A percentile compares a stretch with the other conserved stretches of the same genome.
Evolutionary conservation across 1,284 basidiomycete genomes (phyloP).

Genomic region (Fomitiporia mediterranea): DNA sequence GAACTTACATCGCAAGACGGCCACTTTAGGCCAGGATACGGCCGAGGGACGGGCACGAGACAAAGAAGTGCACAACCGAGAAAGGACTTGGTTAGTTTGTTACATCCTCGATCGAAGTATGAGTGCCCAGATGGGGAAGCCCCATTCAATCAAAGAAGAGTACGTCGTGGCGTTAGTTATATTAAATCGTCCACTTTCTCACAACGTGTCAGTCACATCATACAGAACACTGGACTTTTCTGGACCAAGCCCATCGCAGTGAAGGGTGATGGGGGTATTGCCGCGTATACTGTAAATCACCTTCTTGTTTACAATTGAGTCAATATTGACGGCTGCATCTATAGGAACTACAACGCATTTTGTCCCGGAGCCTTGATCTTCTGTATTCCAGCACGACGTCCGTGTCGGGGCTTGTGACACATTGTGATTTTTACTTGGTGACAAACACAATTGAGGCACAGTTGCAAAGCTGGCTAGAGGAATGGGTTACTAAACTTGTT

Average conservation of each 20-base stretch:
- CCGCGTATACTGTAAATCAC: slow-evolving; percentile 62
- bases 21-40: slow-evolving; percentile 62
- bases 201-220: slow-evolving; percentile 61
- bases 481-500: slow-evolving; percentile 40
- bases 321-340: slow-evolving; percentile 2
- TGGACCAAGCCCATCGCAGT: slow-evolving; percentile 57
- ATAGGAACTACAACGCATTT: slow-evolving; percentile 81
- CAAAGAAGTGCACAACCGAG: slow-evolving; percentile 86
- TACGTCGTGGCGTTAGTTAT: slow-evolving; percentile 39
- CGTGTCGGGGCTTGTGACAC: slow-evolving; percentile 79
- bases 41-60: slow-evolving; percentile 71
- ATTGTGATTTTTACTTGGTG: slow-evolving; percentile 82
- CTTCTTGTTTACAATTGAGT: slow-evolving; percentile 10
- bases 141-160: slow-evolving; percentile 82
- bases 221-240: slow-evolving; percentile 79
- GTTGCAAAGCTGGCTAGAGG: slow-evolving; percentile 61
- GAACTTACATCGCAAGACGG: slow-evolving; percentile 89
- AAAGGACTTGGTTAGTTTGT: slow-evolving; percentile 91
- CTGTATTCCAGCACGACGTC: slow-evolving; percentile 83
- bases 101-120: slow-evolving; percentile 87
- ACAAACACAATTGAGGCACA: slow-evolving; percentile 85
- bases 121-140: slow-evolving; percentile 92
- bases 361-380: slow-evolving; percentile 86
- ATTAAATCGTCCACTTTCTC: slow-evolving; percentile 8
- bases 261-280: slow-evolving; percentile 59